These are phyloP conservation scores for Colletotrichum tabaci DNA, from an alignment of 2,329 filamentous ascomycete genomes.

Conservation along the genomic window DNA sequence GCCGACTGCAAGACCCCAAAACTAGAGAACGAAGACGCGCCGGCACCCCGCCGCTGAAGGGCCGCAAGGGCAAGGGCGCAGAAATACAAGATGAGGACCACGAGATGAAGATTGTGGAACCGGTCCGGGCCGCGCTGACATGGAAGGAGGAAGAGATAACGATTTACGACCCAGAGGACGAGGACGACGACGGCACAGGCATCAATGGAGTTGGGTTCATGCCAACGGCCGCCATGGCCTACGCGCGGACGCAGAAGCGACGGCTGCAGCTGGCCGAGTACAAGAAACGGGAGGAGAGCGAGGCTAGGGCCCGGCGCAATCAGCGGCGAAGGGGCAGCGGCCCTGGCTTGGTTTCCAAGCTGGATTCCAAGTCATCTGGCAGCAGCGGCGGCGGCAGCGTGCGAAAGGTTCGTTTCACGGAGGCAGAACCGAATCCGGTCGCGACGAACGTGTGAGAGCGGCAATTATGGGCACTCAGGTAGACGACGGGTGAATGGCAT, in stretches of 20 bases:
- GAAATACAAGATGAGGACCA: constrained; percentile 50
- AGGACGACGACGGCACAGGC: constrained; percentile 77
- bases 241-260: constrained; percentile 69
- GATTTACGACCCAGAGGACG: constrained; percentile 74
- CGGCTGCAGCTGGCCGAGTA: constrained; percentile 75
- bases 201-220: constrained; percentile 79
- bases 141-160: constrained; percentile 80
- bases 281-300: constrained; percentile 71
- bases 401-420: constrained; percentile 59
- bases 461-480: background rate
- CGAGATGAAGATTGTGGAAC: constrained; percentile 60
- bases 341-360: constrained; percentile 41
- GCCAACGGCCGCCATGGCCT: constrained; percentile 73
- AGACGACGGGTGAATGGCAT: background rate
- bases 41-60: constrained; percentile 55
- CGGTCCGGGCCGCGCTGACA: constrained; percentile 71
- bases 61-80: constrained; percentile 29
- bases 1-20: constrained; percentile 56
- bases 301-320: constrained; percentile 70
- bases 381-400: constrained; percentile 46
- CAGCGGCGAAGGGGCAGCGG: constrained; percentile 61
- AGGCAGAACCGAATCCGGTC: constrained; percentile 50
- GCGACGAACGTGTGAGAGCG: constrained; percentile 29
- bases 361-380: constrained; percentile 39
- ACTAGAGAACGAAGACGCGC: constrained; percentile 53